Conservation (phyloP, 202 grass and related monocot genomes). For the Digitaria exilis region DNA sequence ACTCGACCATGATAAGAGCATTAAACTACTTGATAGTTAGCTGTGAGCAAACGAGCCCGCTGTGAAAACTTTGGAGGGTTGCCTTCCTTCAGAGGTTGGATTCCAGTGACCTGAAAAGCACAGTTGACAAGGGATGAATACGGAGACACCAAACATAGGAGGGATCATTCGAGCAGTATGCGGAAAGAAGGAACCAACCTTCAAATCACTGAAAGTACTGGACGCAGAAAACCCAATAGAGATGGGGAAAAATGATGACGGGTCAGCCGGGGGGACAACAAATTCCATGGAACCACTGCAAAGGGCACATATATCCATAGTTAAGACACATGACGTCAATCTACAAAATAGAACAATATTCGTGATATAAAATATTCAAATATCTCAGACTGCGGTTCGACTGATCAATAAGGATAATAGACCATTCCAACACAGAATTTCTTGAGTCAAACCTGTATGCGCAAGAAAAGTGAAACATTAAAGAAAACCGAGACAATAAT, state of each 20-base stretch:
- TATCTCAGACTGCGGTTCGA: slow-evolving; percentile 76
- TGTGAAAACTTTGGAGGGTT: slow-evolving; percentile 71
- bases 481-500: not conserved
- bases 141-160: not conserved
- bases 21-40: slow-evolving; percentile 79
- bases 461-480: slow-evolving; percentile 17
- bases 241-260: slow-evolving; percentile 82
- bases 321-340: slow-evolving; percentile 1
- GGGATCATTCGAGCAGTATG: not conserved
- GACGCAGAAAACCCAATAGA: slow-evolving; percentile 76
- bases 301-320: not conserved
- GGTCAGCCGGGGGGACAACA: slow-evolving; percentile 68
- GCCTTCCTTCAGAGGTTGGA: slow-evolving; percentile 63
- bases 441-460: slow-evolving; percentile 77
- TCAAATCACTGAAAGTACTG: slow-evolving; percentile 83
- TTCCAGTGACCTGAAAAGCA: slow-evolving; percentile 53
- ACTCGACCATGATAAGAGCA: not conserved
- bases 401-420: slow-evolving; percentile 86
- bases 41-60: slow-evolving; percentile 60
- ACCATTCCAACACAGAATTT: slow-evolving; percentile 81
- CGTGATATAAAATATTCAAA: not conserved
- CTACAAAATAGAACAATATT: not conserved
- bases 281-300: slow-evolving; percentile 85
- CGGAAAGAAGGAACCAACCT: slow-evolving; percentile 41
- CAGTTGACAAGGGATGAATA: not conserved